A percentile compares a stretch with the other conserved stretches of the same genome.
Evolutionary conservation across 129 eudicot genomes (phyloP).

Genomic region (Lactuca sativa): DNA sequence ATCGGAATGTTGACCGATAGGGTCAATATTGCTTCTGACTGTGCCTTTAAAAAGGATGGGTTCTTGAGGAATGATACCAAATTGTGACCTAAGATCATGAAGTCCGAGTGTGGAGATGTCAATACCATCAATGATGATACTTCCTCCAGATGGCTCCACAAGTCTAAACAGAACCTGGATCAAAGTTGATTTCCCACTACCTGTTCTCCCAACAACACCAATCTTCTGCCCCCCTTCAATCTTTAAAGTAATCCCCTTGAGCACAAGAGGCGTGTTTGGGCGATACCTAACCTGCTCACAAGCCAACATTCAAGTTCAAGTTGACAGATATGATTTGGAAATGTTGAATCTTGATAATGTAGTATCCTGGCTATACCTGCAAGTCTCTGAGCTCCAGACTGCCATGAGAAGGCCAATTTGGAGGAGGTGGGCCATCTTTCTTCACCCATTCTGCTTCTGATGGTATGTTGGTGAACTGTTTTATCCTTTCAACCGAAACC

Average conservation of each 20-base stretch:
- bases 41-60: slow-evolving; percentile 96
- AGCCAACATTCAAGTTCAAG: slow-evolving; percentile 6
- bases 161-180: slow-evolving; percentile 86
- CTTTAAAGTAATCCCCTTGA: slow-evolving; percentile 69
- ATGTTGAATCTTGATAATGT: slow-evolving; percentile 7
- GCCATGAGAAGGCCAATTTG: slow-evolving; percentile 65
- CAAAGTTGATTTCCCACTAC: slow-evolving; percentile 93
- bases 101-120: slow-evolving; percentile 77
- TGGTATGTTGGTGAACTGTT: slow-evolving; percentile 55
- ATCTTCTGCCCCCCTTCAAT: slow-evolving; percentile 82
- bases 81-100: slow-evolving; percentile 91
- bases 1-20: slow-evolving; percentile 71
- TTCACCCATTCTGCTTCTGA: slow-evolving; percentile 73
- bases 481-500: slow-evolving; percentile 78
- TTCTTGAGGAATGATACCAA: slow-evolving; percentile 98
- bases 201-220: slow-evolving; percentile 96
- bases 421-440: slow-evolving; percentile 37
- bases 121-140: slow-evolving; percentile 65
- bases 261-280: slow-evolving; percentile 72
- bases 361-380: slow-evolving; percentile 48
- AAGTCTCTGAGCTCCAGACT: slow-evolving; percentile 51
- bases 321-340: neutral
- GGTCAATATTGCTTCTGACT: slow-evolving; percentile 91
- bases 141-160: slow-evolving; percentile 85
- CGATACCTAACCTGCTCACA: slow-evolving; percentile 79